phyloP scores from a whole-genome alignment of 371 early-diverging fungal species.

The Mucor lusitanicus region DNA sequence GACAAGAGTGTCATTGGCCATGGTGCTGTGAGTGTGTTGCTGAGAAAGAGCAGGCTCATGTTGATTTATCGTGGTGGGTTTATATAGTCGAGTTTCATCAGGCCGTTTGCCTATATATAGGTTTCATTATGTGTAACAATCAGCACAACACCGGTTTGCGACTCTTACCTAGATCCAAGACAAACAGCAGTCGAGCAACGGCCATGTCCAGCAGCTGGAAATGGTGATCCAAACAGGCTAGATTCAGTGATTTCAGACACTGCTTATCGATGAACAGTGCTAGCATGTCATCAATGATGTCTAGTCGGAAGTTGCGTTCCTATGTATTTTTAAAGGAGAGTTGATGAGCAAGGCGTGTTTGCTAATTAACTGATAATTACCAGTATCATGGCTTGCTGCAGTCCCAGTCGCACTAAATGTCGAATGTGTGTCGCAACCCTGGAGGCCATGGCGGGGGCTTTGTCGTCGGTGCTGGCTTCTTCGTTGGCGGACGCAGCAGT shows the following conservation, averaged over 20 bases:
- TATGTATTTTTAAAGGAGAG: constrained; percentile 5
- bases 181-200: constrained; percentile 2
- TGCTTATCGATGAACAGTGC: neutral
- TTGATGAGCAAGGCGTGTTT: neutral
- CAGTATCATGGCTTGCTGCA: constrained; percentile 21
- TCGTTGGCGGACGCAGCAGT: neutral
- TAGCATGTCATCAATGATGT: neutral
- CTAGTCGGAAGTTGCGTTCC: constrained; percentile 15
- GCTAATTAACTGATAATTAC: constrained; percentile 8
- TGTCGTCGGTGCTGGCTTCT: neutral
- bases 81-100: constrained; percentile 16
- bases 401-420: constrained; percentile 18
- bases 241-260: neutral
- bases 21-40: neutral
- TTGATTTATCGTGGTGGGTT: constrained; percentile 6
- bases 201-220: constrained; percentile 8
- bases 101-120: constrained; percentile 12
- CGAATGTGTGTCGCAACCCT: constrained; percentile 8
- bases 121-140: constrained; percentile 11
- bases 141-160: neutral
- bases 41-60: constrained; percentile 5
- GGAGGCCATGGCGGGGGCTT: constrained; percentile 2
- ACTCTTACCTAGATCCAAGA: neutral
- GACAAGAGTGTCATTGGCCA: neutral
- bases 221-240: constrained; percentile 3